Evolutionary conservation across 164 flowering plant genomes (phyloP), one percentile per base, ranked within the genome.

Genomic region (Vitis riparia): DNA sequence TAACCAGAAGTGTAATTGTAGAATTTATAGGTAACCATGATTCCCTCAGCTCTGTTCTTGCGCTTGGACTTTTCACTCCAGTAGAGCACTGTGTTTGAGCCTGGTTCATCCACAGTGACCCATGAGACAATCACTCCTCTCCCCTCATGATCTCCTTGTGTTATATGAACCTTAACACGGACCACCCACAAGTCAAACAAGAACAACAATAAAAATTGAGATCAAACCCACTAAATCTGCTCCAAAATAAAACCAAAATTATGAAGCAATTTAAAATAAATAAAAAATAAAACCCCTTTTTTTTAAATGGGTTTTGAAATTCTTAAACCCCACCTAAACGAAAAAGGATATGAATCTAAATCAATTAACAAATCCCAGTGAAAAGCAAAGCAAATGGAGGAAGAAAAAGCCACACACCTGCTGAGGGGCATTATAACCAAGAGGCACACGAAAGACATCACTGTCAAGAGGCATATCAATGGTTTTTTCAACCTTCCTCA

Each of bases 121-220:
- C 94, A 92, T 30, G 97, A 92, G 30, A 92, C 76, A 17, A 92
- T 89, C 70, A 92, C 82, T n/a, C 78, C 90, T 56, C 63, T 86
- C 51, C 95, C 95, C 48, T 37, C 84, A 66, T 63, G 84, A 71
- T 90, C 97, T 55, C 95, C 95, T 87, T 90, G 97, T 53, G 94
- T 91, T 51, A 91, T 89, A 66, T 91, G 92, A 73, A 91, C 93
- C 96, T 91, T 74, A 23, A 62, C 4, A 19, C 30, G 59, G 1
- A 62, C 14, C 27, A 56, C 17, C 59, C 51, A 51, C 14, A 51
- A 48, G 30, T 37, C n/a, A 49, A 14, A 23, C 37, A 19, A 59
- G 3, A 3, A 55, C 12, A 30, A 47, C 55, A 13, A 16, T n/a
- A 51, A 30, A 47, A 51, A 30, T n/a, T 32, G 30, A 68, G 59